These are phyloP conservation scores for Arachis monticola DNA, from an alignment of 331 rosid species.

Conservation along the genomic window DNA sequence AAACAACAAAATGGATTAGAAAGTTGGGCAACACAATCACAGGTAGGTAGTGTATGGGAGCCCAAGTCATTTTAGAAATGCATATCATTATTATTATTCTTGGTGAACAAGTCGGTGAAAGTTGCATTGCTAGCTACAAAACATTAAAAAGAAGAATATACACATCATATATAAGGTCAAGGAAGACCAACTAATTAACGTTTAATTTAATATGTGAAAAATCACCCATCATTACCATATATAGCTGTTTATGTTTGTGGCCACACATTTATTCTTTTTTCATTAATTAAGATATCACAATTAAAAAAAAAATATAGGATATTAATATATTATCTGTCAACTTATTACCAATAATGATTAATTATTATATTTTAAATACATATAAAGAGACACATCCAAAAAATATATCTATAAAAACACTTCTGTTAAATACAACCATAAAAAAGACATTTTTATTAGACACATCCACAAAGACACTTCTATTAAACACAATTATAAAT, in stretches of 20 bases:
- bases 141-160: slow-evolving; percentile 8
- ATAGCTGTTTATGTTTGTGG: slow-evolving; percentile 14
- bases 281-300: no score
- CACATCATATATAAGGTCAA: no score
- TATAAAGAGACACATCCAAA: no score
- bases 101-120: slow-evolving; percentile 32
- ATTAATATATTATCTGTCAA: no score
- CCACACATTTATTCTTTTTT: slow-evolving; percentile 12
- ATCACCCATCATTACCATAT: neutral
- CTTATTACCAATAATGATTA: no score
- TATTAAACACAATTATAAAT: no score
- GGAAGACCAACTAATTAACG: slow-evolving; percentile 23
- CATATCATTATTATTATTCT: neutral
- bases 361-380: no score
- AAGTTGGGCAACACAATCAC: slow-evolving; percentile 29
- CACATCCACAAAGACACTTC: no score
- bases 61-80: slow-evolving; percentile 43
- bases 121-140: slow-evolving; percentile 15
- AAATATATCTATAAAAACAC: no score
- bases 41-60: slow-evolving; percentile 21
- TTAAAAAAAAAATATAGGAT: no score
- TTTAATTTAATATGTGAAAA: slow-evolving; percentile 27
- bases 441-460: no score
- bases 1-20: slow-evolving; percentile 40
- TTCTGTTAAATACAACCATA: no score